A percentile compares a stretch with the other conserved stretches of the same genome.
These are phyloP conservation scores for Phytophthora foliorum DNA, from an alignment of 352 stramenopile species.

Conservation along the genomic window DNA sequence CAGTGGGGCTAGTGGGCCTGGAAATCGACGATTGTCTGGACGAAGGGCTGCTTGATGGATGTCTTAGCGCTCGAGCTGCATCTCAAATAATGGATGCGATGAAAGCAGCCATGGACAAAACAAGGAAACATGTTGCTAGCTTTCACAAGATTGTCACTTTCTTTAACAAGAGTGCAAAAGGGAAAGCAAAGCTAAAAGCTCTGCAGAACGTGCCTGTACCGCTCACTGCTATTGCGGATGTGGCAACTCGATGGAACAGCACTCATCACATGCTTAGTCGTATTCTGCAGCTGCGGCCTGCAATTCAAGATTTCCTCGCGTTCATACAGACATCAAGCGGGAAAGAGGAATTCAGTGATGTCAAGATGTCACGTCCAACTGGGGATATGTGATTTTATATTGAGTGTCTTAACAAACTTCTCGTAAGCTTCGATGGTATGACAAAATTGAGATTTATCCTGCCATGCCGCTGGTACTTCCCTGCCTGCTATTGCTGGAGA, in stretches of 20 bases:
- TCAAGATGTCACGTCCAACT: slow-evolving; percentile 17
- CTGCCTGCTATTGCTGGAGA: slow-evolving; percentile 5
- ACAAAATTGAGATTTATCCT: too few species aligned
- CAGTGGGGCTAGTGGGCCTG: slow-evolving; percentile 3
- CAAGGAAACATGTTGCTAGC: slow-evolving; percentile 8
- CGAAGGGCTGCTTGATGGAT: slow-evolving; percentile 9
- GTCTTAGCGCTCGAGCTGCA: not conserved
- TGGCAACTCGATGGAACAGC: slow-evolving; percentile 20
- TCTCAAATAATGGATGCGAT: slow-evolving; percentile 2
- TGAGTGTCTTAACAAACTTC: slow-evolving; percentile 23
- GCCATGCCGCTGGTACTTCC: slow-evolving; percentile 11
- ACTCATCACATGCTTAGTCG: slow-evolving; percentile 10
- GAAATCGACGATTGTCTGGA: slow-evolving; percentile 9
- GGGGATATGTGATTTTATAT: slow-evolving; percentile 23
- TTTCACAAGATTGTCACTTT: slow-evolving; percentile 24
- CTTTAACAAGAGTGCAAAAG: slow-evolving; percentile 20
- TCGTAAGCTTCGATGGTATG: slow-evolving; percentile 16
- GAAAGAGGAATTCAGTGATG: slow-evolving; percentile 21
- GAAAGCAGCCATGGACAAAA: slow-evolving; percentile 8
- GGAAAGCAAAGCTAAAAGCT: slow-evolving; percentile 19
- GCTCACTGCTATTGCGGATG: slow-evolving; percentile 14
- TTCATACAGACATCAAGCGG: slow-evolving; percentile 12
- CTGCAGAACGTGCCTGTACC: slow-evolving; percentile 2
- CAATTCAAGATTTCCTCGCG: slow-evolving; percentile 5
- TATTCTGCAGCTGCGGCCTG: slow-evolving; percentile 1